Base-by-base conservation (phyloP, 371 early-diverging fungal genomes). In the Syncephalis plumigaleata region DNA sequence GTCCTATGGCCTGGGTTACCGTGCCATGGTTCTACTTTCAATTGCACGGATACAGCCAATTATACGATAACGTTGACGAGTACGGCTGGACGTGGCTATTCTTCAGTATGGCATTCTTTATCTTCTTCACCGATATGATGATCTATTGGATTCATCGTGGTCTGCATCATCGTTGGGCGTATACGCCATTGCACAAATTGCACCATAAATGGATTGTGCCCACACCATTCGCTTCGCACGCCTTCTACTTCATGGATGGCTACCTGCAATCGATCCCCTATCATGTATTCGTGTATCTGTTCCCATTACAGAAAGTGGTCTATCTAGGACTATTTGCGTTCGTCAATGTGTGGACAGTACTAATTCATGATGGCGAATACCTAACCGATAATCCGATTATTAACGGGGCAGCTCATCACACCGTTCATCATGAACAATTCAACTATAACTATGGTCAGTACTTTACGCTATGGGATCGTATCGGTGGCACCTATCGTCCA, bases 391-490 rank as follows among this genome's bases (percentile, higher is more conserved):
- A 49, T 16, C 7, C 46, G 2, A 53, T 61, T 36, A 50, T 66
- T 47, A 91, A 92, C 56, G 80, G 86, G 9, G 83, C 89, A 15
- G 93, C 94, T 13, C 92, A 96, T 56, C 96, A 96, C 61, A 79
- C 89, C 16, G 77, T 96, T 27, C 96, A 96, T 55, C 96, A 96
- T 54, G 64, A 89, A 45, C 89, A 96, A 64, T 96, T 96, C 64
- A 92, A 93, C 73, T 93, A 87, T 72, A 96, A 96, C 70, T 95
- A 88, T 55, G 94, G 96, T 3, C 96, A 96, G 64, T 95, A 91
- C 63, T 87, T 88, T 39, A 92, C 92, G 1, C 60, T 87, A 40
- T 85, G 84, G 79, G 87, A 87, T 57, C 73, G 75, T 40, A 18
- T 83, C 27, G 82, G 82, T 52, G 68, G 68, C 17, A 74, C 84